Evolutionary conservation across 2,329 filamentous ascomycete species (phyloP).

Genomic region (Fusarium denticulatum): DNA sequence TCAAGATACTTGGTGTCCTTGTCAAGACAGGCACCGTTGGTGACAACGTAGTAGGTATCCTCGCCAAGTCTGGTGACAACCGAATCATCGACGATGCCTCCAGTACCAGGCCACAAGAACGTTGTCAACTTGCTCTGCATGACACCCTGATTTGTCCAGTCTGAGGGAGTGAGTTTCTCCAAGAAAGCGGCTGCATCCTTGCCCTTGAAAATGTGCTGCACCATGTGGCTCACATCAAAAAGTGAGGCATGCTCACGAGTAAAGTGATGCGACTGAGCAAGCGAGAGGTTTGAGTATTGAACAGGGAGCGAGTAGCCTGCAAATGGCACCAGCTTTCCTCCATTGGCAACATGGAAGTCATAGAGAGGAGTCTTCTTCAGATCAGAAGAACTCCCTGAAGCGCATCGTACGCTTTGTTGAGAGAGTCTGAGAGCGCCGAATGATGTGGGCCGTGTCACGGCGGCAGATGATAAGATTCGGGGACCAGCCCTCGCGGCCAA

Average conservation of each 20-base stretch:
- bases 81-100: slow-evolving; percentile 94
- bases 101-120: slow-evolving; percentile 79
- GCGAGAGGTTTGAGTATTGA: slow-evolving; percentile 80
- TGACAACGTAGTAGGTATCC: slow-evolving; percentile 89
- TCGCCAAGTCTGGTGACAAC: slow-evolving; percentile 84
- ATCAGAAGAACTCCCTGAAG: slow-evolving; percentile 43
- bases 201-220: slow-evolving; percentile 86
- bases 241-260: slow-evolving; percentile 88
- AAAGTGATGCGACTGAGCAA: slow-evolving; percentile 88
- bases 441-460: slow-evolving; percentile 34
- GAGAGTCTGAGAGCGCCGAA: slow-evolving; percentile 27
- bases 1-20: slow-evolving; percentile 86
- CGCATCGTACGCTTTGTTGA: slow-evolving; percentile 41
- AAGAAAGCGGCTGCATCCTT: slow-evolving; percentile 84
- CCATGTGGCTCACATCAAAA: slow-evolving; percentile 98
- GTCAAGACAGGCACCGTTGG: slow-evolving; percentile 90
- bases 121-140: slow-evolving; percentile 86
- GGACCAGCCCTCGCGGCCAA: slow-evolving; percentile 46
- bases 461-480: slow-evolving; percentile 38
- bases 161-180: slow-evolving; percentile 83
- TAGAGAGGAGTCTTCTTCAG: slow-evolving; percentile 78
- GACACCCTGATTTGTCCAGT: slow-evolving; percentile 68
- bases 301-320: slow-evolving; percentile 94
- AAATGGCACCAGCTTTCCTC: slow-evolving; percentile 97
- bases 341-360: slow-evolving; percentile 78